phyloP scores from a whole-genome alignment of 1,139 yeast genomes.

The Saccharomycopsis hybrid region DNA sequence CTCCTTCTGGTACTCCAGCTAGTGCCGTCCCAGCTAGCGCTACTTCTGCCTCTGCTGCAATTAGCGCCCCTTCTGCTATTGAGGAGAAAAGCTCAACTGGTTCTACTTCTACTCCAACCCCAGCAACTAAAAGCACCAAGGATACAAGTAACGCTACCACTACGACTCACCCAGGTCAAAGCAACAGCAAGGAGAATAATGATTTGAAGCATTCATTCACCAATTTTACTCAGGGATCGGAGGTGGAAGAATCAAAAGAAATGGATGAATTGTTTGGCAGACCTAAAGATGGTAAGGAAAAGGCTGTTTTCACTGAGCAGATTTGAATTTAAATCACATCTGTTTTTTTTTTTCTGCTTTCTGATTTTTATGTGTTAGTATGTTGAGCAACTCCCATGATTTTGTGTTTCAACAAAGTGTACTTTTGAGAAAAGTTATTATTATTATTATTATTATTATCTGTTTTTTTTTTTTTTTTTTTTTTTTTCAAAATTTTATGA shows the following conservation, averaged over 20 bases:
- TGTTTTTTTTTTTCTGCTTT: too few species aligned
- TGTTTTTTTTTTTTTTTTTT: too few species aligned
- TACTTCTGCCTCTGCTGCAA: not conserved
- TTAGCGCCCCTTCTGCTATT: not conserved
- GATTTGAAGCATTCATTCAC: slow-evolving; percentile 11
- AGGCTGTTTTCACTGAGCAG: slow-evolving; percentile 12
- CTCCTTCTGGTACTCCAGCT: not conserved
- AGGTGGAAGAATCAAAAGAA: slow-evolving; percentile 6
- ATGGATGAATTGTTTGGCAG: slow-evolving; percentile 11
- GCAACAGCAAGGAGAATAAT: not conserved
- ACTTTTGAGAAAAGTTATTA: too few species aligned
- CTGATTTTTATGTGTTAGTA: too few species aligned
- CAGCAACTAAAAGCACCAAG: not conserved
- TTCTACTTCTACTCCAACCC: not conserved
- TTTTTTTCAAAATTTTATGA: not conserved
- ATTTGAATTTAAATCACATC: too few species aligned
- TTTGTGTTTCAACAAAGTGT: too few species aligned
- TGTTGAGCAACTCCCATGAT: too few species aligned
- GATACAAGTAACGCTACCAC: too few species aligned
- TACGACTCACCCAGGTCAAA: not conserved
- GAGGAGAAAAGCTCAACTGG: not conserved
- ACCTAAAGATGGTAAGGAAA: slow-evolving; percentile 3
- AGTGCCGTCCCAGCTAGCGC: not conserved
- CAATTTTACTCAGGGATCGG: slow-evolving; percentile 17
- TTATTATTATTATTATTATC: too few species aligned